Evolutionary conservation across 2,329 filamentous ascomycete species (phyloP), one percentile per base, ranked within the genome.

Genomic region (Botrytis medusae): DNA sequence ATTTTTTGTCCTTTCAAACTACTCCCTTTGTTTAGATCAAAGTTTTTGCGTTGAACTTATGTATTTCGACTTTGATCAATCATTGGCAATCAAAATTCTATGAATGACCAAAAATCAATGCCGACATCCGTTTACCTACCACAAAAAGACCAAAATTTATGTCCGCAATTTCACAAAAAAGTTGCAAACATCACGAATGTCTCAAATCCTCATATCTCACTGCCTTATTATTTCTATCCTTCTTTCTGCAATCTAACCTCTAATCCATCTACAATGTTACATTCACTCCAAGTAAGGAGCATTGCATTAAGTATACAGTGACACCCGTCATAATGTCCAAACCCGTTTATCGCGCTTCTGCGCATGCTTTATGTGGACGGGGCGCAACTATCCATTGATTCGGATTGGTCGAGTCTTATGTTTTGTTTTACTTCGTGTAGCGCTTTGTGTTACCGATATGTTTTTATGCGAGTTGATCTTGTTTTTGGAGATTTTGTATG

Each of bases 281-380:
- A 62, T 40, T n/a, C 7, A 29, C 37, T n/a, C 22, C 22, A n/a
- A 18, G 5, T 6, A 37, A 2, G 60, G 25, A 29, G 25, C 25
- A 61, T 61, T 61, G 29, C 59, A 61, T 37, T 16, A 16, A 34
- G 22, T 62, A 14, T 40, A 62, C 37, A 64, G 62, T 65, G 42
- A 65, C 62, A 65, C 42, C 62, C 62, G 62, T 65, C 46, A 67
- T 54, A 51, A 67, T 18, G 9, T 44, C 32, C 40, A 18, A 42
- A 62, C 12, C 63, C 63, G 32, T 67, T 51, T 9, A 8, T 34
- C 46, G n/a, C 64, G 64, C 62, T 48, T 32, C 9, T 22, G 42
- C 32, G 64, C 46, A 67, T 67, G 64, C 16, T n/a, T 29, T 37
- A 37, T 40, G 32, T 22, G n/a, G 51, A 18, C 10, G n/a, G 40